These are phyloP conservation scores for Calophaca sinica DNA, from an alignment of 306 rosid genomes.

Conservation along the genomic window DNA sequence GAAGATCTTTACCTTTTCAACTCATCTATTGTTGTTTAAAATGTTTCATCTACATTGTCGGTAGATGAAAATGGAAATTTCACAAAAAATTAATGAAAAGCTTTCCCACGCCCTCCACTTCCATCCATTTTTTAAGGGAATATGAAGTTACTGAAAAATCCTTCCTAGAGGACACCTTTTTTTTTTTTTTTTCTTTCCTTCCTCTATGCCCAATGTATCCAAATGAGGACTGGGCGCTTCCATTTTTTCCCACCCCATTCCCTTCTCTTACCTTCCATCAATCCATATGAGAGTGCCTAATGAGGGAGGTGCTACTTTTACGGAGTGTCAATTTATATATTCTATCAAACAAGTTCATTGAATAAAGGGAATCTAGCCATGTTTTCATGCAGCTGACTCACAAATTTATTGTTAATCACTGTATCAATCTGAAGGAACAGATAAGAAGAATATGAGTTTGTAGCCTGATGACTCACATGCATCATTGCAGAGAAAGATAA, in stretches of 20 bases:
- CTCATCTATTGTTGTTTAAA: constrained; percentile 23
- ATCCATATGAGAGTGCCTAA: constrained; percentile 3
- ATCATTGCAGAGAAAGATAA: constrained; percentile 17
- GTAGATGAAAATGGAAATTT: constrained; percentile 30
- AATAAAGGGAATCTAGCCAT: constrained; percentile 1
- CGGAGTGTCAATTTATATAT: background rate
- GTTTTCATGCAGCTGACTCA: constrained; percentile 12
- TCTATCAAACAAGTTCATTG: constrained; percentile 18
- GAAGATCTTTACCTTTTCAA: constrained; percentile 4
- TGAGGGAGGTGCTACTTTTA: background rate
- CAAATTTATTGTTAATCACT: constrained; percentile 8
- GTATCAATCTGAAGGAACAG: constrained; percentile 55
- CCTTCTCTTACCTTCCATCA: constrained; percentile 20
- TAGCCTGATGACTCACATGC: background rate
- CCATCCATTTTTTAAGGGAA: background rate
- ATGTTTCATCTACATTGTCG: constrained; percentile 33
- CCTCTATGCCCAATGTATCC: background rate
- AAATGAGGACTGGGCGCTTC: constrained; percentile 5
- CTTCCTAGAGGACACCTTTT: background rate
- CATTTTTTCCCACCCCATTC: background rate
- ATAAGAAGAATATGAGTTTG: constrained; percentile 49
- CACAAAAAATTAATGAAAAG: background rate
- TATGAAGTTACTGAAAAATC: background rate
- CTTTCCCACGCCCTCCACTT: constrained; percentile 4
- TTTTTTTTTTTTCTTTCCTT: background rate